phyloP scores from a whole-genome alignment of 352 stramenopile species.

The Phytopythium boreale region DNA sequence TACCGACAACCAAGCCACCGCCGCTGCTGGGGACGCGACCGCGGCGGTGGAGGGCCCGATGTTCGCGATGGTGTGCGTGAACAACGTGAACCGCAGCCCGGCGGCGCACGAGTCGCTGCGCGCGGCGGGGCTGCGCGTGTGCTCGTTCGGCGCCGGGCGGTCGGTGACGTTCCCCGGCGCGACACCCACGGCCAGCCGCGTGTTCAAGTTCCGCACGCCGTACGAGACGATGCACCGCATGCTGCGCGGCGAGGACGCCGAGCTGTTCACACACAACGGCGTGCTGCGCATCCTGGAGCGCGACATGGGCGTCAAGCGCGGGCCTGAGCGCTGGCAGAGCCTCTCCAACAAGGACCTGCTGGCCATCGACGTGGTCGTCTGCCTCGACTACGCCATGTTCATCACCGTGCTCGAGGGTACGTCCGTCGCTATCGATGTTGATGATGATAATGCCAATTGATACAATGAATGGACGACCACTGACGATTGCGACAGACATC shows the following conservation, averaged over 20 bases:
- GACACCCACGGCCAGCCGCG: slow-evolving; percentile 26
- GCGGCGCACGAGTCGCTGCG: slow-evolving; percentile 63
- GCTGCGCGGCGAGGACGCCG: slow-evolving; percentile 48
- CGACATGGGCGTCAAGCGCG: slow-evolving; percentile 65
- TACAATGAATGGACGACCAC: background rate
- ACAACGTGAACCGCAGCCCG: slow-evolving; percentile 86
- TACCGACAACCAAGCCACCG: background rate
- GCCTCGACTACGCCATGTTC: slow-evolving; percentile 82
- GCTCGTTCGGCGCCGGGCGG: slow-evolving; percentile 64
- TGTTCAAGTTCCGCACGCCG: slow-evolving; percentile 69
- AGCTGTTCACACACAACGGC: slow-evolving; percentile 55
- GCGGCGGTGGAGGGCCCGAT: background rate
- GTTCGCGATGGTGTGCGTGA: slow-evolving; percentile 85
- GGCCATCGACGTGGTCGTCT: slow-evolving; percentile 72
- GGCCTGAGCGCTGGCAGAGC: slow-evolving; percentile 76
- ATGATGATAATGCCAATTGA: too few relatives aligned
- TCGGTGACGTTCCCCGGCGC: slow-evolving; percentile 58
- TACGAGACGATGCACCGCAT: slow-evolving; percentile 60
- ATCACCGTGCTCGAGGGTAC: slow-evolving; percentile 65
- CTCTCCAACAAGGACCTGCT: slow-evolving; percentile 56
- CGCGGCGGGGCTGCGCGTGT: slow-evolving; percentile 55
- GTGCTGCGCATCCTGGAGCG: slow-evolving; percentile 71
- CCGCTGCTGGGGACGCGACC: too few relatives aligned
- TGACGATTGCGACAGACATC: slow-evolving; percentile 25
- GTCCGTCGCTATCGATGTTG: too few relatives aligned